Percentiles rank a stretch among this genome's conserved stretches.
Conservation (phyloP, 2,329 filamentous ascomycete species). For the Aspergillus sp. region DNA sequence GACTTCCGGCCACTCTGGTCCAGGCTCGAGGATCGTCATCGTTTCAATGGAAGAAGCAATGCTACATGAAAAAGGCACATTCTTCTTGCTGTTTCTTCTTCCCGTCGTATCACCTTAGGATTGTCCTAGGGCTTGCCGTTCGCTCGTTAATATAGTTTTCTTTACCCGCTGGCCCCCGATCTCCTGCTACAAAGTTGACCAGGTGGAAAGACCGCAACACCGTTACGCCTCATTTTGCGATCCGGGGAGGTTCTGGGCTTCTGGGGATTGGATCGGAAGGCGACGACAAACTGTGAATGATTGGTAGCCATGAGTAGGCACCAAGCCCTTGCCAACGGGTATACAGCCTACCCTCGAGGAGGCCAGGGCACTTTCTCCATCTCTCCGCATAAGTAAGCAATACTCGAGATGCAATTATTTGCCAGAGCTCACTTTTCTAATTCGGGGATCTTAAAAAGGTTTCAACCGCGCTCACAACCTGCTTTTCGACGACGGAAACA, state of each 20-base stretch:
- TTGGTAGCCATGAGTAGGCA: conserved; percentile 77
- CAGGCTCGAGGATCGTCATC: conserved; percentile 1
- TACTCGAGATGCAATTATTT: not conserved
- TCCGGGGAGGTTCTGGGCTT: not conserved
- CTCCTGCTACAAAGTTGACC: not conserved
- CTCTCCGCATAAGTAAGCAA: conserved; percentile 76
- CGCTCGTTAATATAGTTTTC: not conserved
- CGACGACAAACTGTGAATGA: conserved; percentile 30
- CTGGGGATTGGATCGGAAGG: conserved; percentile 3
- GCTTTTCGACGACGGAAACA: conserved; percentile 71
- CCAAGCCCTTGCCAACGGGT: conserved; percentile 78
- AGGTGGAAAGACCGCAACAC: not conserved
- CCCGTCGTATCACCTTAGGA: not conserved
- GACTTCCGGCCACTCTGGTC: not conserved
- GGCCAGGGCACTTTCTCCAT: conserved; percentile 77
- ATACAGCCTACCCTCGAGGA: conserved; percentile 66
- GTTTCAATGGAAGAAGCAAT: conserved; percentile 4
- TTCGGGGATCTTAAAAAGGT: conserved; percentile 53
- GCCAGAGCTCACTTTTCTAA: conserved; percentile 5
- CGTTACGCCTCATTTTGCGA: conserved; percentile 2
- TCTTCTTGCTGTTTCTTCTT: conserved; percentile 5
- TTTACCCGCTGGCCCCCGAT: not conserved
- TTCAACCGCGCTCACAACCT: conserved; percentile 77
- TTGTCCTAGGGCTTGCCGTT: not conserved
- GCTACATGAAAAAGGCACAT: conserved; percentile 2